Conservation (phyloP, 345 rosid genomes). For the Eucalyptus decipiens region DNA sequence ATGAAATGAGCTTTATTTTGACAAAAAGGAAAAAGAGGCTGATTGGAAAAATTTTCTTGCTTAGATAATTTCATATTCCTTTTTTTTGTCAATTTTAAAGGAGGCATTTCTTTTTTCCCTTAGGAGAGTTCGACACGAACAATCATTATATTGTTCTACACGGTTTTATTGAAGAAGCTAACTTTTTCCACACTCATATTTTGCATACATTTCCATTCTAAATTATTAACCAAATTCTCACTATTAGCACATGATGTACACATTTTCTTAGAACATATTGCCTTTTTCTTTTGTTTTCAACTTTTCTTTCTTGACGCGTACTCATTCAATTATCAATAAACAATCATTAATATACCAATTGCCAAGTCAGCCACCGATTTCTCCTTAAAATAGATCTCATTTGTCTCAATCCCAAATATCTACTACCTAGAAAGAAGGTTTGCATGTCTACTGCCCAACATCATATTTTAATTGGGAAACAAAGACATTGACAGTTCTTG, state of each 20-base stretch:
- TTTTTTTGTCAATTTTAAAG: too few species aligned
- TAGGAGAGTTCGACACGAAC: background rate
- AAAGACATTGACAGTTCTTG: background rate
- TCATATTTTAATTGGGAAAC: background rate
- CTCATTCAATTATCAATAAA: background rate
- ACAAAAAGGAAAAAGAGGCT: background rate
- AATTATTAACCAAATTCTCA: background rate
- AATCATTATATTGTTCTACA: background rate
- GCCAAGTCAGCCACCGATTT: background rate
- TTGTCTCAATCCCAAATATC: background rate
- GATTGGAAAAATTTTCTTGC: background rate
- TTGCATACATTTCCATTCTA: background rate
- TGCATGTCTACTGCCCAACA: background rate
- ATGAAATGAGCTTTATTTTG: background rate
- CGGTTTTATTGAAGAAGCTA: background rate
- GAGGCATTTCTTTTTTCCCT: background rate
- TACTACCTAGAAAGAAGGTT: background rate
- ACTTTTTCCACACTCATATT: background rate
- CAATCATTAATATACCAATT: background rate
- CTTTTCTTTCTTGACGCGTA: background rate
- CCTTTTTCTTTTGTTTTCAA: background rate
- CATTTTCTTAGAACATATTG: background rate
- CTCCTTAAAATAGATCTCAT: background rate
- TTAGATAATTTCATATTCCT: background rate
- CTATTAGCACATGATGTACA: background rate